Evolutionary conservation across 2,329 filamentous ascomycete genomes (phyloP).

Genomic region (Cercospora sp.): DNA sequence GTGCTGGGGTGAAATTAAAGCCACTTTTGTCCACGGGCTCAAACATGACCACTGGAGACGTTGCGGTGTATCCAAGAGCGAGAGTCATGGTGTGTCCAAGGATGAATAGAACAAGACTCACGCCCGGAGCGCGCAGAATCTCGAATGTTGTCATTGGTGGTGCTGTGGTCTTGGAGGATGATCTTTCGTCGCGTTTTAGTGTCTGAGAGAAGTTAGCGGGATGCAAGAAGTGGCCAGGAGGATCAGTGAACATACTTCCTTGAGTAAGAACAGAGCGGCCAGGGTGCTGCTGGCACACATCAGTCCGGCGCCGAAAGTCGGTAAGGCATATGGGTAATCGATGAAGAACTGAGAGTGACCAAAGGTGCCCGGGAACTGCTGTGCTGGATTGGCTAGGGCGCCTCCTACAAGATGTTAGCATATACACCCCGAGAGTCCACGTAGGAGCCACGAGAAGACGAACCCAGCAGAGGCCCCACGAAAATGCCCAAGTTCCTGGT

Average conservation of each 20-base stretch:
- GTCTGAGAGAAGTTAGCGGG: conserved; percentile 23
- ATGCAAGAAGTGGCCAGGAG: neutral
- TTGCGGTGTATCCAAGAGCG: conserved; percentile 69
- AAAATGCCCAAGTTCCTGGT: conserved; percentile 71
- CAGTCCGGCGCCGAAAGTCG: conserved; percentile 58
- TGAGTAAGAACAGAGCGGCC: conserved; percentile 57
- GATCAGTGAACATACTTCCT: conserved; percentile 39
- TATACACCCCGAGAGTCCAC: neutral
- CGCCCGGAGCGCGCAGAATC: conserved; percentile 63
- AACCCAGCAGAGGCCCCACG: conserved; percentile 63
- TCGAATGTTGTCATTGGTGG: conserved; percentile 50
- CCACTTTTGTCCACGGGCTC: conserved; percentile 64
- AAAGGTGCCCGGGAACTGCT: conserved; percentile 63
- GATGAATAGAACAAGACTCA: conserved; percentile 64
- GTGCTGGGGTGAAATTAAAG: conserved; percentile 59
- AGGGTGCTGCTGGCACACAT: conserved; percentile 58
- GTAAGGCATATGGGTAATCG: conserved; percentile 65
- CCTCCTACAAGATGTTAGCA: conserved; percentile 55
- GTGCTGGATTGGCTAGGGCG: conserved; percentile 64
- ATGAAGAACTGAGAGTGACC: conserved; percentile 58
- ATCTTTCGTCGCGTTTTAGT: conserved; percentile 32
- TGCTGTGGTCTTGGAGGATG: conserved; percentile 19
- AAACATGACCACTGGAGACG: conserved; percentile 68
- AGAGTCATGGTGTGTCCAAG: conserved; percentile 68
- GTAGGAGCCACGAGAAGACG: neutral